Evolutionary conservation across 1,284 basidiomycete species (phyloP).

Genomic region (Erythrobasidium hasegawianum): DNA sequence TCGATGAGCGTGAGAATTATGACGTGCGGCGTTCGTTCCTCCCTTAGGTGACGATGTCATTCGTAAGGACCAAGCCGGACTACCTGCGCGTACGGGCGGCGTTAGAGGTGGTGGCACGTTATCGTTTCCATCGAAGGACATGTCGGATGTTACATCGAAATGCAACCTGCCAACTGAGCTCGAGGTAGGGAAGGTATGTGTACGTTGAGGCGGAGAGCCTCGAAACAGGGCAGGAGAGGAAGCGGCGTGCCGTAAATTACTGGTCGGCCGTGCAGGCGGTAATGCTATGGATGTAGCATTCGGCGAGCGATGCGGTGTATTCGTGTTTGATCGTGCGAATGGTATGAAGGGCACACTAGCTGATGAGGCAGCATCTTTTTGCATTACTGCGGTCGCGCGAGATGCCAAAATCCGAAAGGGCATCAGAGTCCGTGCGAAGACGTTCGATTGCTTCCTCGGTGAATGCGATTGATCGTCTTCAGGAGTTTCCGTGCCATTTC

Average conservation of each 20-base stretch:
- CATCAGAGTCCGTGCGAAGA: slow-evolving; percentile 6
- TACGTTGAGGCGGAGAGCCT: not conserved
- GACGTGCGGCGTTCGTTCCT: not conserved
- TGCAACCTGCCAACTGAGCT: slow-evolving; percentile 12
- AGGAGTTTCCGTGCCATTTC: too few relatives aligned
- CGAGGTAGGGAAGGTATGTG: slow-evolving; percentile 3
- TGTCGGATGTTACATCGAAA: slow-evolving; percentile 5
- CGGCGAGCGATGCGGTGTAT: not conserved
- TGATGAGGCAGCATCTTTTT: too few relatives aligned
- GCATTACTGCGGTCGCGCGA: not conserved
- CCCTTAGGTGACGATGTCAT: slow-evolving; percentile 14
- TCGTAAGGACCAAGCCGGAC: slow-evolving; percentile 14
- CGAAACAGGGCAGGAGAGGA: slow-evolving; percentile 19
- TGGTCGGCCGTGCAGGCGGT: not conserved
- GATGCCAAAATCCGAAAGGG: slow-evolving; percentile 20
- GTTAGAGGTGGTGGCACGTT: slow-evolving; percentile 13
- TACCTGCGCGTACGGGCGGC: slow-evolving; percentile 14
- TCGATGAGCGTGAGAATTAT: slow-evolving; percentile 4
- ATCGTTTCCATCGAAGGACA: not conserved
- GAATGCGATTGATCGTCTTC: not conserved
- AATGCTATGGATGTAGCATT: not conserved
- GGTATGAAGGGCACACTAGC: slow-evolving; percentile 4
- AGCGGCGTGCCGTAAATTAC: slow-evolving; percentile 18
- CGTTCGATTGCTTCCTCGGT: slow-evolving; percentile 14
- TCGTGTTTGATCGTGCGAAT: not conserved